Base-by-base conservation (phyloP, 2,329 filamentous ascomycete species). In the Xylaria sp. region DNA sequence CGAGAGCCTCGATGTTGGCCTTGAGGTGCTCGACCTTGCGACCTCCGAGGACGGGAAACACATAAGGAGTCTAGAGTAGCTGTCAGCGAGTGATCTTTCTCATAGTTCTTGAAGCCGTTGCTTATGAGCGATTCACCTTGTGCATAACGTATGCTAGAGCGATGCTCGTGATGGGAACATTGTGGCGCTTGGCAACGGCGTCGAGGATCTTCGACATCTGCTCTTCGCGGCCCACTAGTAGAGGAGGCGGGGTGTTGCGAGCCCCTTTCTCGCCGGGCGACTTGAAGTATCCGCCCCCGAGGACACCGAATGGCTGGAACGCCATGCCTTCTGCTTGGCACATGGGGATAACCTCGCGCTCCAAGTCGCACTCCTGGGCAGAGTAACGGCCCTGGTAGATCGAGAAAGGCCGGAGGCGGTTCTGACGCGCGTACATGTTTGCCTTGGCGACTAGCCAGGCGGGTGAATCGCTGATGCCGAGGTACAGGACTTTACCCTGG, bases 371-470 rank as follows among this genome's bases (percentile, higher is more conserved):
- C 21, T 78, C 69, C 0, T 81, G 79, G 14, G 83, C 83, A 21
- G 76, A 82, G 84, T 85, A 89, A 17, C 75, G 77, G 17, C 87
- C 87, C 74, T 89, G 87, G 73, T 88, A 89, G 45, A 89, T 82
- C 40, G 75, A 78, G 76, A 89, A 89, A 19, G 78, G 82, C 14
- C 80, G 79, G 40, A 88, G 76, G 31, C 83, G 83, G 65, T 87
- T 81, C 11, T 50, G 51, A 2, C 61, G 82, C 76, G 45, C 85
- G 81, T 14, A 87, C 86, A 70, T 88, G 57, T 84, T 84, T 3
- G 79, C 79, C 60, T 74, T 75, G 52, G 69, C 70, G 28, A 80
- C 78, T 38, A 80, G 64, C 82, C 82, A 84, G 7, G 82, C 82
- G 0, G 82, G 82, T 0, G 80, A 82, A 65, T 84, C 80, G 33